phyloP scores from a whole-genome alignment of 768 basidiomycete genomes.

The Chiua virens region DNA sequence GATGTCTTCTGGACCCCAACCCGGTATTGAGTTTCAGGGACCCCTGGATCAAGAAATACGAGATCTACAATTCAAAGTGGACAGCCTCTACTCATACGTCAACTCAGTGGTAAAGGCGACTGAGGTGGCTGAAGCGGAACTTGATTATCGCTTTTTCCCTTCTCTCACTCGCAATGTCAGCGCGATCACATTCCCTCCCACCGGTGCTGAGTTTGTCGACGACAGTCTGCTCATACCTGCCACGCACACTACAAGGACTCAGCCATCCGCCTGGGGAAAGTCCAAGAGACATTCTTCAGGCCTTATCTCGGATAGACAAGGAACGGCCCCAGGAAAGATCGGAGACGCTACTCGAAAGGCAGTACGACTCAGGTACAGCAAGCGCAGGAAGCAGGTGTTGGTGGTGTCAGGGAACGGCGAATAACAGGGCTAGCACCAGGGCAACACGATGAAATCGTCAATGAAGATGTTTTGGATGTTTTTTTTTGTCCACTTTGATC shows the following conservation, averaged over 20 bases:
- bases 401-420: constrained; percentile 52
- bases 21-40: no score
- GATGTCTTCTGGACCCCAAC: constrained; percentile 24
- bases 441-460: constrained; percentile 50
- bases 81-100: constrained; percentile 53
- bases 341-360: constrained; percentile 72
- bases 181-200: constrained; percentile 41
- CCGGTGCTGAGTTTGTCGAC: constrained; percentile 22
- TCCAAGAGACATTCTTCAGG: constrained; percentile 60
- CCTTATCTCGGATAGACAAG: constrained; percentile 66
- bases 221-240: constrained; percentile 38
- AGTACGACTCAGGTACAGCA: constrained; percentile 69
- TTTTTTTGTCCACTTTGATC: constrained; percentile 7
- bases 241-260: constrained; percentile 22
- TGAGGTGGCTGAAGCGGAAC: constrained; percentile 51
- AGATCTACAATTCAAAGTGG: constrained; percentile 57
- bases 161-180: constrained; percentile 49
- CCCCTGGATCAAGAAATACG: constrained; percentile 42
- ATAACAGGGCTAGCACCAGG: constrained; percentile 50
- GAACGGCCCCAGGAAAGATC: constrained; percentile 64
- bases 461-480: constrained; percentile 12
- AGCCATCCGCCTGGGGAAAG: constrained; percentile 40
- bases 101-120: constrained; percentile 54
- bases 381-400: constrained; percentile 52
- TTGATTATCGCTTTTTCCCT: constrained; percentile 66